Conservation (phyloP, 176 grass and related monocot genomes). For the Echinochloa phyllopogon region DNA sequence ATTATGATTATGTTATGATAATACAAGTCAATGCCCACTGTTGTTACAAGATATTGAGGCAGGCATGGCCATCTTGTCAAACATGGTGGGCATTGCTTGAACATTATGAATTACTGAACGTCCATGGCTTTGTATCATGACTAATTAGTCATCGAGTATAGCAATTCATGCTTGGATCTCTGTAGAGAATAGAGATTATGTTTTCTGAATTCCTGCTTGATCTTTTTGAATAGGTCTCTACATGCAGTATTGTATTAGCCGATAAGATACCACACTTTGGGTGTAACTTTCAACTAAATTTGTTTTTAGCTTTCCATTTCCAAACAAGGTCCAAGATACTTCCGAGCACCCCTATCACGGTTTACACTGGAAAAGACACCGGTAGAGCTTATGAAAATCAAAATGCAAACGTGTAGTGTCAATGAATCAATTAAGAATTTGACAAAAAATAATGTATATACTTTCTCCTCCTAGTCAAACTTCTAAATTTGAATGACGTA, state of each 20-base stretch:
- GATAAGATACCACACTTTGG: neutral
- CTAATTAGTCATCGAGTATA: neutral
- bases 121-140: slow-evolving; percentile 2
- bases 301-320: neutral
- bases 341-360: neutral
- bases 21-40: neutral
- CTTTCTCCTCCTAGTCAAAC: neutral
- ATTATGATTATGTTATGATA: slow-evolving; percentile 6
- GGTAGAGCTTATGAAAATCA: slow-evolving; percentile 20
- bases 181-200: slow-evolving; percentile 5
- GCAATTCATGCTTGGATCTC: slow-evolving; percentile 9
- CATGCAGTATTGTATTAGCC: slow-evolving; percentile 1
- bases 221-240: neutral
- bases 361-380: neutral
- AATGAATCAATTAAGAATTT: slow-evolving; percentile 12
- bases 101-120: neutral
- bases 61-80: slow-evolving; percentile 19
- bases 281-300: neutral
- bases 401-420: slow-evolving; percentile 12
- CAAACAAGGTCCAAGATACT: slow-evolving; percentile 8
- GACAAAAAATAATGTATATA: neutral
- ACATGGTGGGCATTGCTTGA: slow-evolving; percentile 13
- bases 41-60: neutral
- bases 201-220: neutral
- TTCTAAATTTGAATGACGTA: slow-evolving; percentile 25